Conservation (phyloP, 139 green algal genomes). For the Chlamydomonas eustigma region DNA sequence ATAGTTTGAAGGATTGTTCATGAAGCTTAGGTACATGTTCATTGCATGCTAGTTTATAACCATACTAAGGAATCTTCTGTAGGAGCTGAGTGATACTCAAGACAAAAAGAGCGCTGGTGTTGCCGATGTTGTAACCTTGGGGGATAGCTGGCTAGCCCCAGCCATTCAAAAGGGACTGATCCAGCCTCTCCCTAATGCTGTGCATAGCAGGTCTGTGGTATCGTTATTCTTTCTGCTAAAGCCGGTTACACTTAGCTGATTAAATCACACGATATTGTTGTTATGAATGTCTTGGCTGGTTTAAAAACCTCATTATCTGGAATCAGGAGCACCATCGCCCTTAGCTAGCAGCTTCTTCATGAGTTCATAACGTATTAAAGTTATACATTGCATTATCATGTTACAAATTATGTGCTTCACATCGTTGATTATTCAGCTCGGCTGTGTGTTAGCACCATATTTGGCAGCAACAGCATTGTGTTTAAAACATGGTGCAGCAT, state of each 20-base stretch:
- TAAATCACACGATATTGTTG: background rate
- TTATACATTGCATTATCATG: no score
- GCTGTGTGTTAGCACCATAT: no score
- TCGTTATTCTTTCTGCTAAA: background rate
- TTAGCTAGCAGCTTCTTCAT: background rate
- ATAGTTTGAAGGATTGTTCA: no score
- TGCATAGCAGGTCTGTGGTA: constrained; percentile 37
- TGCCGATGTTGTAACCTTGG: constrained; percentile 72
- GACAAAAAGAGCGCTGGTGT: constrained; percentile 41
- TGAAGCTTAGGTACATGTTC: no score
- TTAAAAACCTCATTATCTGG: background rate
- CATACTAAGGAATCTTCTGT: no score
- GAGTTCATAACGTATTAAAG: background rate
- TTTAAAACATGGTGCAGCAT: no score
- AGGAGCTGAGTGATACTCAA: constrained; percentile 32
- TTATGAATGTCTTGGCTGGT: background rate
- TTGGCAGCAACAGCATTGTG: no score
- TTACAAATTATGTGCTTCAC: no score
- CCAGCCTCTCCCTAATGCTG: constrained; percentile 60
- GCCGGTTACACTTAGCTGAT: no score
- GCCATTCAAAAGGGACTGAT: constrained; percentile 60
- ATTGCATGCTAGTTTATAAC: no score
- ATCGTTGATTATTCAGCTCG: no score
- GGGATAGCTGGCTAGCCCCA: constrained; percentile 70
- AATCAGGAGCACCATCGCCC: background rate